Evolutionary conservation across 129 eudicot genomes (phyloP).

Genomic region (Silybum marianum): DNA sequence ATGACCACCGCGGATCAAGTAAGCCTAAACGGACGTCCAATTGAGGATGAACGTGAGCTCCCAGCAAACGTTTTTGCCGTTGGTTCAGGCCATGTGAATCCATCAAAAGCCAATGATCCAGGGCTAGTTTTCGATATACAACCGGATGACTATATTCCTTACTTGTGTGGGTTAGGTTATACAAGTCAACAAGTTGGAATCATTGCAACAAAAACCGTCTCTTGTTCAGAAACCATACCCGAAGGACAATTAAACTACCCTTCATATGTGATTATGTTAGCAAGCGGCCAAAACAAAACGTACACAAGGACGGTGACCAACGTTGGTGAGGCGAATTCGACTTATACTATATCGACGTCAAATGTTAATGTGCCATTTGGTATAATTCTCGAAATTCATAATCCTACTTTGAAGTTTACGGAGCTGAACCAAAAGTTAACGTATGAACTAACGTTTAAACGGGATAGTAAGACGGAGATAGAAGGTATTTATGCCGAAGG

Average conservation of each 20-base stretch:
- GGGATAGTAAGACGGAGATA: background rate
- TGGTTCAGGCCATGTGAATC: slow-evolving; percentile 58
- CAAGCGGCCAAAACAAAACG: slow-evolving; percentile 22
- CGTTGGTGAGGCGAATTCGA: slow-evolving; percentile 47
- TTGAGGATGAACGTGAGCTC: slow-evolving; percentile 36
- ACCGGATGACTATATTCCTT: slow-evolving; percentile 47
- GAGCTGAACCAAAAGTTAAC: slow-evolving; percentile 36
- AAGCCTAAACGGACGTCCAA: slow-evolving; percentile 39
- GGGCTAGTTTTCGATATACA: slow-evolving; percentile 41
- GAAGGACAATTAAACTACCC: slow-evolving; percentile 60
- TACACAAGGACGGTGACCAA: slow-evolving; percentile 54
- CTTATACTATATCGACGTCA: slow-evolving; percentile 12
- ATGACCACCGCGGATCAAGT: slow-evolving; percentile 51
- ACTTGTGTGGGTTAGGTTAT: slow-evolving; percentile 48
- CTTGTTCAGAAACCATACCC: slow-evolving; percentile 32
- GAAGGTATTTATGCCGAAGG: slow-evolving; percentile 29
- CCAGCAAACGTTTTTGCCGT: slow-evolving; percentile 41
- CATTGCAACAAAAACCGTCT: slow-evolving; percentile 21
- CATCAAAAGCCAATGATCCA: slow-evolving; percentile 52
- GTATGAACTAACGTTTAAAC: slow-evolving; percentile 35
- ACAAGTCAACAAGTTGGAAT: slow-evolving; percentile 36
- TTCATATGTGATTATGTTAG: slow-evolving; percentile 32
- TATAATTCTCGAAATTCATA: slow-evolving; percentile 8
- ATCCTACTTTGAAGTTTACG: slow-evolving; percentile 20
- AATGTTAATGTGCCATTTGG: slow-evolving; percentile 29